A percentile compares a stretch with the other conserved stretches of the same genome.
phyloP scores from a whole-genome alignment of 2,329 filamentous ascomycete genomes.

The Gnomoniopsis smithogilvyi region DNA sequence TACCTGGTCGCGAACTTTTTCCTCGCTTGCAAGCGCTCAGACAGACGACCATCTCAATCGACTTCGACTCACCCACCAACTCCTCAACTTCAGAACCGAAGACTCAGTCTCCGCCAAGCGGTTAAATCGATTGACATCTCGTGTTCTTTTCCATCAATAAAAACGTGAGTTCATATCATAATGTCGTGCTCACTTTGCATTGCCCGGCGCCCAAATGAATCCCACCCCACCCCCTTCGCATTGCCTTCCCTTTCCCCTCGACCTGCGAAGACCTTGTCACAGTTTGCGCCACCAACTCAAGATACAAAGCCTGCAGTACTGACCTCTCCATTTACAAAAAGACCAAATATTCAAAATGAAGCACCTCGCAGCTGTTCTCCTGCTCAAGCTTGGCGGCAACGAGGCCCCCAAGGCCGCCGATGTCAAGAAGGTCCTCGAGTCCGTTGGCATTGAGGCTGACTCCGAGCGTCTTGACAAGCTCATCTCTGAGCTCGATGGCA shows the following conservation, averaged over 20 bases:
- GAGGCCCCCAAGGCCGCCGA: slow-evolving; percentile 79
- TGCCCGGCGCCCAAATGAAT: too few species aligned
- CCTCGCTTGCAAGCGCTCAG: neutral
- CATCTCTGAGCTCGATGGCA: slow-evolving; percentile 86
- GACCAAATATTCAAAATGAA: slow-evolving; percentile 77
- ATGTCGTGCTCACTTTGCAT: neutral
- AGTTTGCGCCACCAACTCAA: slow-evolving; percentile 4
- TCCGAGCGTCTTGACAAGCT: slow-evolving; percentile 81
- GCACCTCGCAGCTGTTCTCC: slow-evolving; percentile 99
- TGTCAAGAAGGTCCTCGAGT: slow-evolving; percentile 83
- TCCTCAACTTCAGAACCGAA: slow-evolving; percentile 69
- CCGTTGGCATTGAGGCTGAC: slow-evolving; percentile 94
- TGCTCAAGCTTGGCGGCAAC: slow-evolving; percentile 93
- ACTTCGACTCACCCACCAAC: slow-evolving; percentile 27
- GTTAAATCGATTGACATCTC: slow-evolving; percentile 99
- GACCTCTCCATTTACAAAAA: slow-evolving; percentile 1
- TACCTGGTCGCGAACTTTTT: slow-evolving; percentile 27
- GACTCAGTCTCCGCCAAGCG: slow-evolving; percentile 99
- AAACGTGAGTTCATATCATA: slow-evolving; percentile 20
- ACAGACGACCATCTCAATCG: slow-evolving; percentile 19
- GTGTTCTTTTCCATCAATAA: slow-evolving; percentile 54
- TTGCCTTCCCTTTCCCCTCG: neutral
- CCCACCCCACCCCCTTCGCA: neutral
- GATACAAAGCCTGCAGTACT: too few species aligned
- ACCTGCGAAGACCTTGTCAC: slow-evolving; percentile 4